A percentile compares a stretch with the other conserved stretches of the same genome.
Conservation (phyloP, 2,329 filamentous ascomycete species). For the Aspergillus latus region DNA sequence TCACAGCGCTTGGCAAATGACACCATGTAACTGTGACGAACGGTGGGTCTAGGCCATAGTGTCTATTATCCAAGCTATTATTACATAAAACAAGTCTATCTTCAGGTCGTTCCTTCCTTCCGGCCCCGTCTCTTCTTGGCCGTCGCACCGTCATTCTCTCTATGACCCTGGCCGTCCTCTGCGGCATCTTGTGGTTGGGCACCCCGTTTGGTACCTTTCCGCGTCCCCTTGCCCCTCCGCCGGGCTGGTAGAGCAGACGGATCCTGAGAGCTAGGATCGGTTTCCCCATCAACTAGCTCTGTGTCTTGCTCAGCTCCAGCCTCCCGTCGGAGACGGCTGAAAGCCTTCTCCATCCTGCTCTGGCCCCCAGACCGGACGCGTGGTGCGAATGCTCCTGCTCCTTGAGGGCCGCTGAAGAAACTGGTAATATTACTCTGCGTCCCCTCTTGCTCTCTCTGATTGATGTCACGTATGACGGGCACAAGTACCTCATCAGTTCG, state of each 20-base stretch:
- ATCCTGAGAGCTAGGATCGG: neutral
- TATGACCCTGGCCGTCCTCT: conserved; percentile 1
- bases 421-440: conserved; percentile 96
- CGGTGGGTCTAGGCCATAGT: conserved; percentile 13
- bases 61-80: conserved; percentile 1
- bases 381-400: conserved; percentile 66
- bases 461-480: conserved; percentile 94
- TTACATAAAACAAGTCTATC: conserved; percentile 12
- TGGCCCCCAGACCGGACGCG: conserved; percentile 61
- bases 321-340: conserved; percentile 64
- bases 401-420: conserved; percentile 71
- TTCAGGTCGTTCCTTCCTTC: conserved; percentile 8
- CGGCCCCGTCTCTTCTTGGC: conserved; percentile 30
- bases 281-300: neutral
- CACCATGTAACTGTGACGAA: conserved; percentile 20
- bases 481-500: conserved; percentile 93
- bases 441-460: conserved; percentile 79
- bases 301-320: conserved; percentile 34
- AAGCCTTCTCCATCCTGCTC: conserved; percentile 74
- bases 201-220: conserved; percentile 14
- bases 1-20: conserved; percentile 10
- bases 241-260: neutral
- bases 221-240: conserved; percentile 16
- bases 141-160: conserved; percentile 16
- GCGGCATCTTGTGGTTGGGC: conserved; percentile 5